Evolutionary conservation across 2,329 filamentous ascomycete genomes (phyloP), one percentile per base, ranked within the genome.

Genomic region (Helotiales sp.): DNA sequence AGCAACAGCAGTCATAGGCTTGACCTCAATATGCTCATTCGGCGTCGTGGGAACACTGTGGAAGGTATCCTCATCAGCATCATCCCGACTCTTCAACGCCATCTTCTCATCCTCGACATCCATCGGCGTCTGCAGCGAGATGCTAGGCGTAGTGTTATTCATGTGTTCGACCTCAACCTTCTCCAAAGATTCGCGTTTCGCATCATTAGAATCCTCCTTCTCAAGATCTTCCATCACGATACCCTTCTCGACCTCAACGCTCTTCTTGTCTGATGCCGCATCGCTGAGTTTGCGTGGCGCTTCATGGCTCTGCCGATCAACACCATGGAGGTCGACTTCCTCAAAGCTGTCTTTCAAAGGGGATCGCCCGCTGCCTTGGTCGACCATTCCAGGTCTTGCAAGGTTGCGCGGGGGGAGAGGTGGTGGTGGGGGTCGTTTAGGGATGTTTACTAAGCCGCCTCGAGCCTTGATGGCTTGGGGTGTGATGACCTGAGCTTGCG

Each of bases 371-470:
- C 62, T 74, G 2, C 63, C 69, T 49, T 75, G 68, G 45, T 75
- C 73, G 30, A 75, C 66, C 66, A 74, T 77, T 45, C 63, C 65
- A 8, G 60, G 57, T 69, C 77, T 70, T 10, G 89, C 89, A 0
- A 93, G 91, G 75, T 91, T 97, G 57, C 93, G 85, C 2, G 87
- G 85, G 1, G 94, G 94, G 13, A 97, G 58, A 22, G 76, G 85
- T 8, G 91, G 89, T 1, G 94, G 93, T 0, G 93, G 87, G 1
- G 89, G 80, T 40, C 93, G 87, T 80, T 95, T 96, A 13, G 92
- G 89, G 66, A 97, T 97, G 54, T 88, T 93, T 30, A 97, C 92
- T 60, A 97, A 83, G 60, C 91, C 90, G 26, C 93, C 92, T 75
- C 92, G 91, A 45, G 88, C 90, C 28, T 75, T 77, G 40, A 77